Conservation (phyloP, 2,329 filamentous ascomycete genomes). For the Botrytis sinoallii region DNA sequence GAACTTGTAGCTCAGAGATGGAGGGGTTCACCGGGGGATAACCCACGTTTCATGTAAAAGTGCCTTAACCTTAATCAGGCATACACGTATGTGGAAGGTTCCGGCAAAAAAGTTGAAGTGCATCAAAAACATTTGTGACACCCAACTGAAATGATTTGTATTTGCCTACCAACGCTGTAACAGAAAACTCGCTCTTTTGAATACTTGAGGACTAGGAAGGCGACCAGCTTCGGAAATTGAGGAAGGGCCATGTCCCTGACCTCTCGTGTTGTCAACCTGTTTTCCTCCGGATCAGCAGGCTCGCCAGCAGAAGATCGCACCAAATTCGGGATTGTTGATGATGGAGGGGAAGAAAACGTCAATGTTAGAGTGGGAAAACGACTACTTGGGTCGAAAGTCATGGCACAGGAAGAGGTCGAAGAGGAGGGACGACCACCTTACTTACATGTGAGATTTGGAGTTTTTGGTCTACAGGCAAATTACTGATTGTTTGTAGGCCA, state of each 20-base stretch:
- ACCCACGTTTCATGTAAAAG: background rate
- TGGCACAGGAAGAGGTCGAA: constrained; percentile 41
- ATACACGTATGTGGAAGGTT: constrained; percentile 14
- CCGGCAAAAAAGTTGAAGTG: constrained; percentile 19
- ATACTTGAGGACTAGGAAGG: constrained; percentile 7
- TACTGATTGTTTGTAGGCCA: constrained; percentile 58
- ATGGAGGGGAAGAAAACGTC: constrained; percentile 37
- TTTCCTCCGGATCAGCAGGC: constrained; percentile 42
- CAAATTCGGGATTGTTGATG: constrained; percentile 38
- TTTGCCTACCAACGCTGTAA: constrained; percentile 2
- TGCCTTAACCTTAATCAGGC: constrained; percentile 12
- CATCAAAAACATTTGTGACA: constrained; percentile 8
- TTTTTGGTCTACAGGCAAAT: constrained; percentile 18
- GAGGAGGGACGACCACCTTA: constrained; percentile 59
- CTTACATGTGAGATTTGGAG: constrained; percentile 50
- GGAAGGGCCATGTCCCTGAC: constrained; percentile 55
- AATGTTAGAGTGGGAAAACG: constrained; percentile 35
- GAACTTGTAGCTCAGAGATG: background rate
- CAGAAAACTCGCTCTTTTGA: background rate
- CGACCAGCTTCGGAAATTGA: constrained; percentile 25
- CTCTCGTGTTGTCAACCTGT: constrained; percentile 51
- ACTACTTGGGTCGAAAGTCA: constrained; percentile 29
- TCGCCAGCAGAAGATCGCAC: constrained; percentile 28
- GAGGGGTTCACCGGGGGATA: background rate
- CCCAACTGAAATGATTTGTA: background rate